Evolutionary conservation across 371 early-diverging fungal genomes (phyloP), one percentile per base, ranked within the genome.

Genomic region (Zancudomyces culisetae): DNA sequence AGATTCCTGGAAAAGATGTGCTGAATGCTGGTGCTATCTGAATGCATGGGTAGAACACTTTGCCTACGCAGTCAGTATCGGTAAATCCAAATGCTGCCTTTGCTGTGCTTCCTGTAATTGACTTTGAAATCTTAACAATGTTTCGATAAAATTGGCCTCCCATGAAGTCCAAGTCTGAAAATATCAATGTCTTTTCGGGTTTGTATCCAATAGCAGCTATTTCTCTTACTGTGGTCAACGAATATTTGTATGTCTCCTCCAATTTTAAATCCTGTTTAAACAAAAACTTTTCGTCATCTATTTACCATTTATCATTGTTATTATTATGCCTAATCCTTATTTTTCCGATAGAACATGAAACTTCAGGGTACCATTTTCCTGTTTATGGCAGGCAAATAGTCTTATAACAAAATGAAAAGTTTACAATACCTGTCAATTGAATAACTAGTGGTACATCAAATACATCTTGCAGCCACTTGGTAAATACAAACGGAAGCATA

Each of bases 261-360:
- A 94, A 56, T 41, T 83, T 88, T 56, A 98, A 70, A 41, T 86
- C 83, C 51, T 83, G 73, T 73, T 92, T 92, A 78, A 94, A 98
- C 62, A 98, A 70, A 73, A 90, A 98, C 77, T 99, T 99, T 73
- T 99, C 99, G 62, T 99, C 99, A 62, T 99, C 99, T 47, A 47
- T 20, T 15, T 22, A 47, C 35, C 35, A 10, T 35, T 35, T 35
- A 15, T 35, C 15, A 10, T 35, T 35, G 35, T 10, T 35, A 15
- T 15, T 35, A 6, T 10, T 10, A 35, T 15, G 15, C 15, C 35
- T 10, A 10, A 15, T 15, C 35, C 35, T 35, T 35, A 10, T 35
- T 35, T 35, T 35, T 35, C 35, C 15, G 10, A n/a, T n/a, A n/a
- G n/a, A n/a, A n/a, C n/a, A n/a, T n/a, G n/a, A n/a, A n/a, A n/a